phyloP scores from a whole-genome alignment of 805 yeast species.

The Blastobotrys americana region DNA sequence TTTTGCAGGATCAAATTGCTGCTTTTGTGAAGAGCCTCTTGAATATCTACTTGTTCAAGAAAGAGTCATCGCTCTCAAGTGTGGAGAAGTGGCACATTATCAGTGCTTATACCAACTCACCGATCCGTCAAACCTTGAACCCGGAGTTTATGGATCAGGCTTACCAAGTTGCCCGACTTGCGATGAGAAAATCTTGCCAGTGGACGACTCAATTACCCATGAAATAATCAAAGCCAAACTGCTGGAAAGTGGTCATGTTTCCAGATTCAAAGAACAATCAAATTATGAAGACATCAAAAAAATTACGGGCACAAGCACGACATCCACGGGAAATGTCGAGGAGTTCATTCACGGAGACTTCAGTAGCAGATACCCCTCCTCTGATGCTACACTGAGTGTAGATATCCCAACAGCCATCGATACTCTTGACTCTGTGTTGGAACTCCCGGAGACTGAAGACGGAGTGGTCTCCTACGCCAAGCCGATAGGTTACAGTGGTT shows the following conservation, averaged over 20 bases:
- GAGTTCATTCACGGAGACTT: no score
- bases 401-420: no score
- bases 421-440: neutral
- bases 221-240: conserved; percentile 11
- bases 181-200: conserved; percentile 13
- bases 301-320: no score
- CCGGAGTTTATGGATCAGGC: conserved; percentile 4
- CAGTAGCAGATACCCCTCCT: no score
- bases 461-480: neutral
- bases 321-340: no score
- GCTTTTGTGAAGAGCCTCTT: conserved; percentile 20
- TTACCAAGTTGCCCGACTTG: conserved; percentile 19
- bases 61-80: conserved; percentile 12
- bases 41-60: conserved; percentile 15
- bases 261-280: no score
- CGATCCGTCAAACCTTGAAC: conserved; percentile 6
- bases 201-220: conserved; percentile 7
- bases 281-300: no score
- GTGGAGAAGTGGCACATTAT: conserved; percentile 18
- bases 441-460: neutral
- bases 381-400: no score
- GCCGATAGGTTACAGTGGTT: neutral
- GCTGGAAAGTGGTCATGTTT: no score
- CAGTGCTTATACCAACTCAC: conserved; percentile 14
- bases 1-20: conserved; percentile 11